Evolutionary conservation across 2,329 filamentous ascomycete genomes (phyloP), one percentile per base, ranked within the genome.

Genomic region (Ophiocordyceps camponoti-floridani): DNA sequence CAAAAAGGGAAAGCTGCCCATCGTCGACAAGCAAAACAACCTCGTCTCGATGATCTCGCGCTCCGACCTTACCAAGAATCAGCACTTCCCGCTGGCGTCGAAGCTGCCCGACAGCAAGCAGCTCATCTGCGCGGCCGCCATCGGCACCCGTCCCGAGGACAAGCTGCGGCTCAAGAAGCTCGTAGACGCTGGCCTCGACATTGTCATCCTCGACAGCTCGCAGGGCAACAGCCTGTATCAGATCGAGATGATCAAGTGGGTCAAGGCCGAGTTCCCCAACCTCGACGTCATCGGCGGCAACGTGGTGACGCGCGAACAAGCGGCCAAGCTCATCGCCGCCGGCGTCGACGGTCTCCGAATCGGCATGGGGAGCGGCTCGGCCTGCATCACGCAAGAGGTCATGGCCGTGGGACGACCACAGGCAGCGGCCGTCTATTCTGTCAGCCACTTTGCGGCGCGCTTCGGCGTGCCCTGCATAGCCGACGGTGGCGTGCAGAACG

Each of bases 191-290:
- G 91, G 91, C 50, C 76, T 98, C 44, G 91, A 98, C 58, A 84
- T 98, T 61, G 88, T 95, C 53, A 73, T 98, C 55, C 77, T 98
- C 44, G 91, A 98, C 72, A 91, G 84, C 67, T 93, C 84, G 59
- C 91, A 98, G 69, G 91, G 91, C 53, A 96, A 96, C 77, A 91
- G 83, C 67, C 87, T 96, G 72, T 98, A 89, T 75, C 89, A 96
- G 70, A 82, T 96, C 51, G 86, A 94, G 49, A 98, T 98, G 91
- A 78, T 98, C 70, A 87, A 88, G 67, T 96, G 82, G 73, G 75
- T 91, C 69, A 98, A 98, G 75, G 63, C 80, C 53, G 84, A 80
- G 54, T 89, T 80, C 70, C 86, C 89, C 30, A 68, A 72, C 43
- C 73, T 98, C 50, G 88, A 98, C 55, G 91, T 98, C 60, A 94